Evolutionary conservation across 768 basidiomycete genomes (phyloP).

Genomic region (Aureoboletus auriporus): DNA sequence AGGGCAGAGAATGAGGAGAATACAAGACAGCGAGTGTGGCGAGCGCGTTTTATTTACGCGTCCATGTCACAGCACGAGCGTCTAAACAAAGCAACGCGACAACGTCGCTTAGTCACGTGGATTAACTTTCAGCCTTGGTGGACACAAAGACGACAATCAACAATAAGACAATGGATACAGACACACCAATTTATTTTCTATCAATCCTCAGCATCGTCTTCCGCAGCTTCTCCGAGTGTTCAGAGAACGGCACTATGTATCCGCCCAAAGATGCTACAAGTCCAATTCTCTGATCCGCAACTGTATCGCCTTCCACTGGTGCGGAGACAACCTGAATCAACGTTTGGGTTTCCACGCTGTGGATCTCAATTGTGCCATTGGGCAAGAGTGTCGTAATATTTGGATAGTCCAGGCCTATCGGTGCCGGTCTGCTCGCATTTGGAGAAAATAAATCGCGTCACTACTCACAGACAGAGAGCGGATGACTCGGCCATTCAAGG

Average conservation of each 20-base stretch:
- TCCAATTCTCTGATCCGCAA: constrained; percentile 24
- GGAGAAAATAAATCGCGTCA: neutral
- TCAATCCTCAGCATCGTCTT: constrained; percentile 28
- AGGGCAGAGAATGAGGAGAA: neutral
- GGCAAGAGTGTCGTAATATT: constrained; percentile 75
- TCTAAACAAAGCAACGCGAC: constrained; percentile 23
- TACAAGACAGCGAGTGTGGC: neutral
- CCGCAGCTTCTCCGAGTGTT: constrained; percentile 39
- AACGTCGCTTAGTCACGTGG: constrained; percentile 21
- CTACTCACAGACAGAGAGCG: constrained; percentile 67
- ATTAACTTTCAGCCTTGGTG: constrained; percentile 9
- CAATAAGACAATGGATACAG: constrained; percentile 5
- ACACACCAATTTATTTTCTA: constrained; percentile 24
- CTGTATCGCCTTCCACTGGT: constrained; percentile 27
- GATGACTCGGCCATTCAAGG: constrained; percentile 79
- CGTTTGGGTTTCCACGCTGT: constrained; percentile 69
- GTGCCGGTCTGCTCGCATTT: neutral
- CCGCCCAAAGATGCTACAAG: constrained; percentile 31
- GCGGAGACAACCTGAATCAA: constrained; percentile 68
- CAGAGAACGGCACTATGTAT: constrained; percentile 40
- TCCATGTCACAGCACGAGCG: constrained; percentile 6
- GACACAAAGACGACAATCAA: constrained; percentile 12
- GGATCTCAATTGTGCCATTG: constrained; percentile 76
- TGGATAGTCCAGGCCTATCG: constrained; percentile 74
- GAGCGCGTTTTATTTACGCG: constrained; percentile 10